Evolutionary conservation across 75 land plant species (phyloP).

Genomic region (Isoetes taiwanensis): DNA sequence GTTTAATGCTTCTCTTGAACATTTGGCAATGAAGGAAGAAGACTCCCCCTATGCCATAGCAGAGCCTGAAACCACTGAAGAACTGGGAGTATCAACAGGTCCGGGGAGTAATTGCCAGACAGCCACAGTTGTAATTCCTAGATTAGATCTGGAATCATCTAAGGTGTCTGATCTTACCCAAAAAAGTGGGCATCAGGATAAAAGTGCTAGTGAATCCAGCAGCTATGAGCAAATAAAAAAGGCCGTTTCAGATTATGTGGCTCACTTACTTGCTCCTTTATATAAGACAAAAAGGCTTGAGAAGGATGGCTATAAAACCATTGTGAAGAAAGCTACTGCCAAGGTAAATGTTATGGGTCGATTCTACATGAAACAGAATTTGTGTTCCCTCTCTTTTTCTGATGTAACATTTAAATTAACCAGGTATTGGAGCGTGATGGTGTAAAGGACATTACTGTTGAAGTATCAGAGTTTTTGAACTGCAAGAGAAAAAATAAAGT

Average conservation of each 20-base stretch:
- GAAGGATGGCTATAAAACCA: slow-evolving; percentile 80
- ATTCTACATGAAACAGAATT: background rate
- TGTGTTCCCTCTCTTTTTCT: background rate
- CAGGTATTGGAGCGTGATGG: slow-evolving; percentile 85
- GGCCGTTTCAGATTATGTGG: slow-evolving; percentile 76
- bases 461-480: slow-evolving; percentile 75
- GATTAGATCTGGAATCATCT: too few relatives aligned
- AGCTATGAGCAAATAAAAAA: slow-evolving; percentile 54
- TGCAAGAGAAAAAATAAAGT: slow-evolving; percentile 85
- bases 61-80: too few relatives aligned
- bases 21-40: too few relatives aligned
- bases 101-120: too few relatives aligned
- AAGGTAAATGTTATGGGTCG: slow-evolving; percentile 21
- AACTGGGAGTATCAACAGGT: too few relatives aligned
- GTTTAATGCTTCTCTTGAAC: too few relatives aligned
- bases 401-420: background rate
- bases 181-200: too few relatives aligned
- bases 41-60: too few relatives aligned
- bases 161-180: too few relatives aligned
- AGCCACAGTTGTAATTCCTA: too few relatives aligned
- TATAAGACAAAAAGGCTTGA: slow-evolving; percentile 82
- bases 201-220: slow-evolving; percentile 20
- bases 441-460: slow-evolving; percentile 58
- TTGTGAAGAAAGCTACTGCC: slow-evolving; percentile 75
- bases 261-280: slow-evolving; percentile 72